phyloP scores from a whole-genome alignment of 495 filamentous ascomycete species.

The Glarea lozoyensis region DNA sequence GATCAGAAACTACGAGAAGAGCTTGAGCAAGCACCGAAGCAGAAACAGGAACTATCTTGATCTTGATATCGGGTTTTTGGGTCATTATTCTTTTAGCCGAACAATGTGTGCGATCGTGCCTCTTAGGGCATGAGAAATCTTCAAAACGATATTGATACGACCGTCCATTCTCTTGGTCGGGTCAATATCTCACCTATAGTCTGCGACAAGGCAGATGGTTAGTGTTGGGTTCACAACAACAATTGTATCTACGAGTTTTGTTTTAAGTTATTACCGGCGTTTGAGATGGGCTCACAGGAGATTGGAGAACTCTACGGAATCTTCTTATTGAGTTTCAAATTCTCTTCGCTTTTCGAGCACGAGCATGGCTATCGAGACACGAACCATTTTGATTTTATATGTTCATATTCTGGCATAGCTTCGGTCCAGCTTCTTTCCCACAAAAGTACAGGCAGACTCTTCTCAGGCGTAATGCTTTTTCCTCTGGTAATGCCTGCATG shows the following conservation, averaged over 20 bases:
- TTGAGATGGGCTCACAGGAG: constrained; percentile 17
- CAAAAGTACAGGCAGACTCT: constrained; percentile 18
- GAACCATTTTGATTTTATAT: constrained; percentile 14
- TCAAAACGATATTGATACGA: too few relatives aligned
- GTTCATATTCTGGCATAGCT: constrained; percentile 23
- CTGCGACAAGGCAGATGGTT: constrained; percentile 1
- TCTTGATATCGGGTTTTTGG: too few relatives aligned
- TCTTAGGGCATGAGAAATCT: too few relatives aligned
- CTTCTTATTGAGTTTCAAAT: constrained; percentile 7
- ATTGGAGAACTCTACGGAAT: constrained; percentile 18
- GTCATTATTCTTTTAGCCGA: too few relatives aligned
- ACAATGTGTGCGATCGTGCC: too few relatives aligned
- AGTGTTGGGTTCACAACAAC: constrained; percentile 4
- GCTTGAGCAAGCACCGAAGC: constrained; percentile 26
- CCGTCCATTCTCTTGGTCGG: constrained; percentile 1
- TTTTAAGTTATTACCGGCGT: constrained; percentile 19
- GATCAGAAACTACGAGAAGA: constrained; percentile 31
- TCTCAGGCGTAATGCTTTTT: constrained; percentile 11
- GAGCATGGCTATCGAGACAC: constrained; percentile 13
- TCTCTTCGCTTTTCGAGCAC: constrained; percentile 11
- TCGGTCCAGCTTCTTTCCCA: constrained; percentile 7
- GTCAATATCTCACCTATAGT: background rate
- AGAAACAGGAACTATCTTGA: constrained; percentile 13
- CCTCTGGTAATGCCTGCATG: constrained; percentile 15
- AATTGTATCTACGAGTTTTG: constrained; percentile 24